A percentile compares a stretch with the other conserved stretches of the same genome.
phyloP scores from a whole-genome alignment of 176 grass and related monocot species.

The Rhipidocladum racemiflorum region DNA sequence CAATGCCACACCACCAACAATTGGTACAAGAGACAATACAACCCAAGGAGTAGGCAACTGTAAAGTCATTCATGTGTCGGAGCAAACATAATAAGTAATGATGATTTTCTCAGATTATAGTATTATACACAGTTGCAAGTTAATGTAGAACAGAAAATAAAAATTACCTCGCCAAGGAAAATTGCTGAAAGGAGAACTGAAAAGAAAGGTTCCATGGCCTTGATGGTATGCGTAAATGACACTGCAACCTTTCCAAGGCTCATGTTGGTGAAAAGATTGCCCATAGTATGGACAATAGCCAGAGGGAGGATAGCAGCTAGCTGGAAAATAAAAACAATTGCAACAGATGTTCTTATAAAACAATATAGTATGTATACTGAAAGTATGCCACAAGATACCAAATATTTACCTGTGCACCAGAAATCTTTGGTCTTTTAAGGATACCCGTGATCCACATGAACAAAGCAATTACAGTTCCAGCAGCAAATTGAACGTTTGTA shows the following conservation, averaged over 20 bases:
- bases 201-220: constrained; percentile 80
- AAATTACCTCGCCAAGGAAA: constrained; percentile 67
- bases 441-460: constrained; percentile 76
- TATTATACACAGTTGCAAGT: background rate
- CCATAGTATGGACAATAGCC: constrained; percentile 76
- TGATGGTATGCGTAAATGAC: constrained; percentile 84
- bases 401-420: constrained; percentile 57
- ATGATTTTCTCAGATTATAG: background rate
- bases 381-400: constrained; percentile 4
- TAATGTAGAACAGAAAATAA: background rate
- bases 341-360: background rate
- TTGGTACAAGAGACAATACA: constrained; percentile 74
- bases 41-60: constrained; percentile 85
- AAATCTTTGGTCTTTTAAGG: constrained; percentile 71
- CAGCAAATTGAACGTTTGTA: constrained; percentile 69
- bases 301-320: constrained; percentile 72
- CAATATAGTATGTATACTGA: constrained; percentile 6
- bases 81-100: background rate
- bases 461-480: constrained; percentile 52
- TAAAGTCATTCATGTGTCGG: constrained; percentile 11
- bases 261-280: constrained; percentile 87
- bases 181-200: constrained; percentile 77
- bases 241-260: constrained; percentile 81
- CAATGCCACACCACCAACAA: constrained; percentile 93
- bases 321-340: constrained; percentile 42